Percentiles rank a stretch among this genome's conserved stretches.
These are phyloP conservation scores for Clarireedia monteithiana DNA, from an alignment of 2,329 filamentous ascomycete species.

Conservation along the genomic window DNA sequence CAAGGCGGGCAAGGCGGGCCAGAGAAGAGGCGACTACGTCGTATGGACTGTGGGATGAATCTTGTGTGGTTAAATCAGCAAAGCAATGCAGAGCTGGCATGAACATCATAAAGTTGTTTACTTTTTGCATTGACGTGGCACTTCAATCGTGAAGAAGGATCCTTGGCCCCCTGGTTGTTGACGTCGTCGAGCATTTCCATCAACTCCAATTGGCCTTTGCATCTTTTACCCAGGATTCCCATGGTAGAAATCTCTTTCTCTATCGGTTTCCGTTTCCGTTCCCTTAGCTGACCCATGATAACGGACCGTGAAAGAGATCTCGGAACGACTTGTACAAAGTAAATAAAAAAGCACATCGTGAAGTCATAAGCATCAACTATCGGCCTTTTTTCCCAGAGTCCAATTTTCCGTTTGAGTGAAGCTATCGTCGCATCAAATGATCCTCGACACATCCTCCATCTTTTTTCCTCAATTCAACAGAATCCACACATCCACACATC, in stretches of 20 bases:
- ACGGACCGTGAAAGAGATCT: no score
- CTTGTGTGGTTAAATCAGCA: not conserved
- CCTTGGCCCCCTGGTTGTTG: not conserved
- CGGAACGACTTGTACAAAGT: no score
- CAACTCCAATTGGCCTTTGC: no score
- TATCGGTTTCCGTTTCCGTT: no score
- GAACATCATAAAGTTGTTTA: not conserved
- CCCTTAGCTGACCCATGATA: no score
- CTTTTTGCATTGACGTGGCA: slow-evolving; percentile 7
- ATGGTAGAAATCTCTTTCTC: no score
- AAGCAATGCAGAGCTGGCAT: not conserved
- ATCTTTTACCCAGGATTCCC: no score
- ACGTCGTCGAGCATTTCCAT: no score
- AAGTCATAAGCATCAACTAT: no score
- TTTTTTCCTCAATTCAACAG: not conserved
- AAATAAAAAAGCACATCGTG: no score
- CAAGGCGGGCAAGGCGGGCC: not conserved
- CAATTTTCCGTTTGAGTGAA: not conserved
- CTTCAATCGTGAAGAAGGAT: not conserved
- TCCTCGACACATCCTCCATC: not conserved
- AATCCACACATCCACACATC: no score
- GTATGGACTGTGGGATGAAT: not conserved
- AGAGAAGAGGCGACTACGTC: not conserved
- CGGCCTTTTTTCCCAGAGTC: not conserved
- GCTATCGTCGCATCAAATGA: no score